A percentile compares a stretch with the other conserved stretches of the same genome.
Evolutionary conservation across 2,329 filamentous ascomycete genomes (phyloP).

Genomic region (Botrytis pseudocinerea): DNA sequence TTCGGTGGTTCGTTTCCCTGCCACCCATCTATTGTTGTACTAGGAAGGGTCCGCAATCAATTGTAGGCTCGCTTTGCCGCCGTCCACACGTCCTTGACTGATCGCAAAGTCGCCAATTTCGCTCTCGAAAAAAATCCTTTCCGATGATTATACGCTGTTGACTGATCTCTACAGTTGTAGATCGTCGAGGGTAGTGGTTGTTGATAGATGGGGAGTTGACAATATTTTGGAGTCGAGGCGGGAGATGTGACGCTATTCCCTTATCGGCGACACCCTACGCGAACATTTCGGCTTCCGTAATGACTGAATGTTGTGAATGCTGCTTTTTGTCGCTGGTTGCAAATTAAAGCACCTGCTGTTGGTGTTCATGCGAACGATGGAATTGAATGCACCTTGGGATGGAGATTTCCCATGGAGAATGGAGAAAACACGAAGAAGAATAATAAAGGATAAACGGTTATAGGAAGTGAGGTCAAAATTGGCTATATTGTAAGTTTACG

Average conservation of each 20-base stretch:
- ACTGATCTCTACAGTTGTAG: slow-evolving; percentile 13
- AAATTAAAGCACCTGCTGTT: neutral
- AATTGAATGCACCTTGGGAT: neutral
- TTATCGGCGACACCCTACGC: slow-evolving; percentile 20
- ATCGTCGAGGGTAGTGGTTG: slow-evolving; percentile 15
- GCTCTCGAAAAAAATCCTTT: neutral
- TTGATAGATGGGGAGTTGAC: slow-evolving; percentile 10
- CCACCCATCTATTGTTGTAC: slow-evolving; percentile 15
- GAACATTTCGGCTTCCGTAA: slow-evolving; percentile 5
- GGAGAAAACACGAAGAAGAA: neutral
- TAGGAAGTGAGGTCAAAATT: neutral
- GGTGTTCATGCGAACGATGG: neutral
- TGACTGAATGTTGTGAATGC: neutral
- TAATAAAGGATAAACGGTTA: neutral
- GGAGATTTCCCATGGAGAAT: neutral
- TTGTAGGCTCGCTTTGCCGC: slow-evolving; percentile 18
- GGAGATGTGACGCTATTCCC: slow-evolving; percentile 24
- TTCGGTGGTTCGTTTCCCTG: slow-evolving; percentile 20
- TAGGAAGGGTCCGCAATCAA: slow-evolving; percentile 17
- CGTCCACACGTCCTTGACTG: neutral
- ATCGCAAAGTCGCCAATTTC: neutral
- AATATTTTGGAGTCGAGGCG: slow-evolving; percentile 23
- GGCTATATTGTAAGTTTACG: slow-evolving; percentile 1
- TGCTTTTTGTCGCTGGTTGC: neutral
- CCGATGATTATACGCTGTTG: slow-evolving; percentile 2